Evolutionary conservation across 2,329 filamentous ascomycete species (phyloP).

Genomic region (Pseudogymnoascus sp.): DNA sequence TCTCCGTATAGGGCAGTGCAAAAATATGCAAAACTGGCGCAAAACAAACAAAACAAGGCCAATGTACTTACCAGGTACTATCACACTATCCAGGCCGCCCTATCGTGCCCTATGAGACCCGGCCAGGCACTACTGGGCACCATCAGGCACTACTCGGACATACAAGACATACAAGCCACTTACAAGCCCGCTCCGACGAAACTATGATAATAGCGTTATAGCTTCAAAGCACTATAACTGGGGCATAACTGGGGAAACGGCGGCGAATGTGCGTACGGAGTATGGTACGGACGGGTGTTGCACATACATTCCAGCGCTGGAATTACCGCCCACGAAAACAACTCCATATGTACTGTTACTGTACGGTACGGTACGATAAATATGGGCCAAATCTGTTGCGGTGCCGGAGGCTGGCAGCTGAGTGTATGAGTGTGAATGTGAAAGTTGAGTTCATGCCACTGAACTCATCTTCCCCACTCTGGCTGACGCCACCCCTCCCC

Average conservation of each 20-base stretch:
- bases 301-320: neutral
- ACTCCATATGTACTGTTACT: neutral
- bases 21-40: neutral
- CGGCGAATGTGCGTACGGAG: neutral
- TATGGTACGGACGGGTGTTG: neutral
- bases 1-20: neutral
- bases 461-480: neutral
- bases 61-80: neutral
- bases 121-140: neutral
- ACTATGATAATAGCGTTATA: neutral
- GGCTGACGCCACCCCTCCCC: neutral
- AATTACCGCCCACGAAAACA: neutral
- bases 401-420: neutral
- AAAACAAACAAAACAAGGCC: neutral
- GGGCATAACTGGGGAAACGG: neutral
- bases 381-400: neutral
- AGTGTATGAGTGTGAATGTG: neutral
- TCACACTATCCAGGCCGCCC: neutral
- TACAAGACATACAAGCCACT: neutral
- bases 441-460: neutral
- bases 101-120: neutral
- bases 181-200: neutral
- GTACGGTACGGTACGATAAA: neutral
- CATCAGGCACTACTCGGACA: neutral
- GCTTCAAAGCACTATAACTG: neutral